Evolutionary conservation across 2,329 filamentous ascomycete species (phyloP).

Genomic region (Fusarium odoratissimum): DNA sequence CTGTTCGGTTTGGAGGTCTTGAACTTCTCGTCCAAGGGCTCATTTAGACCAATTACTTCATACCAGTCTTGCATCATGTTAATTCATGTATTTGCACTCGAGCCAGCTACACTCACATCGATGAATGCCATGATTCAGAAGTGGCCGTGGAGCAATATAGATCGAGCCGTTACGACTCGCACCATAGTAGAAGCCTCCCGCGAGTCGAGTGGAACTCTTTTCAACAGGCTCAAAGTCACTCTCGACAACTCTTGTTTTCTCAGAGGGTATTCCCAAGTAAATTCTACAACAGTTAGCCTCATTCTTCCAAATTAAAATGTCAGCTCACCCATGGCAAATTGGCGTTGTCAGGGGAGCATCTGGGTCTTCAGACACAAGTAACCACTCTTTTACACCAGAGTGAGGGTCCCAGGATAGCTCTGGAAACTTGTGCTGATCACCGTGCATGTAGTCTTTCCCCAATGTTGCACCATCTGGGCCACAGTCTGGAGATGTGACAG

Average conservation of each 20-base stretch:
- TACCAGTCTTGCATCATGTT: constrained; percentile 55
- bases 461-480: constrained; percentile 53
- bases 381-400: constrained; percentile 55
- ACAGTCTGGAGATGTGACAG: constrained; percentile 54
- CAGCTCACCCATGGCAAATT: constrained; percentile 57
- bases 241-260: constrained; percentile 33
- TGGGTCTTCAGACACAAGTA: constrained; percentile 60
- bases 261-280: constrained; percentile 39
- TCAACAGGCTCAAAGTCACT: constrained; percentile 53
- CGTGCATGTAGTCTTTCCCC: constrained; percentile 52
- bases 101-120: constrained; percentile 53
- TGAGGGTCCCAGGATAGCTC: constrained; percentile 54
- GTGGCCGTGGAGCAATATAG: constrained; percentile 59
- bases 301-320: too few species aligned
- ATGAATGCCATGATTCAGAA: constrained; percentile 63
- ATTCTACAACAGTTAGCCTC: constrained; percentile 21
- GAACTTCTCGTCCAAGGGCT: constrained; percentile 53
- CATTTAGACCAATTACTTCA: constrained; percentile 59
- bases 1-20: constrained; percentile 54
- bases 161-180: constrained; percentile 53
- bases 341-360: constrained; percentile 59
- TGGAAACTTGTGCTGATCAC: constrained; percentile 55
- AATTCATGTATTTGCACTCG: neutral
- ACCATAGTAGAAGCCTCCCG: constrained; percentile 61
- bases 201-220: constrained; percentile 46